These are phyloP conservation scores for Quercus variabilis DNA, from an alignment of 306 rosid genomes.

Conservation along the genomic window DNA sequence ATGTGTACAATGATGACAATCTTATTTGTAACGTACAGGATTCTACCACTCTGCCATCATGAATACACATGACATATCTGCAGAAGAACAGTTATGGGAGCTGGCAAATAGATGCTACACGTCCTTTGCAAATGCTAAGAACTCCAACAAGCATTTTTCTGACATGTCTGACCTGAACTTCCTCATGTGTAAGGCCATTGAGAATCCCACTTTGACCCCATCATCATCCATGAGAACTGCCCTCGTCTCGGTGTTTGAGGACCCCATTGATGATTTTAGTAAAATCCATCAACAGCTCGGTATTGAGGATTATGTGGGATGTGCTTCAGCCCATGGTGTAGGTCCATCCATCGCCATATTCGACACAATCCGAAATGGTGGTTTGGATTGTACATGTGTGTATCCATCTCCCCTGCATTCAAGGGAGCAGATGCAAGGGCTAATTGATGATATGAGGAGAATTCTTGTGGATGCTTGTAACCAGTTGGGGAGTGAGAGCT, in stretches of 20 bases:
- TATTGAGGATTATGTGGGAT: constrained; percentile 68
- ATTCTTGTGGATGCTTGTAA: constrained; percentile 50
- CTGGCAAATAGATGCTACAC: constrained; percentile 63
- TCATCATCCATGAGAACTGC: constrained; percentile 76
- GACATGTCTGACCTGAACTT: constrained; percentile 94
- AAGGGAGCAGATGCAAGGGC: constrained; percentile 68
- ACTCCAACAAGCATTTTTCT: constrained; percentile 76
- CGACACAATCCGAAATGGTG: constrained; percentile 61
- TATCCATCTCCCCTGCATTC: constrained; percentile 85
- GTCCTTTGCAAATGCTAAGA: constrained; percentile 53
- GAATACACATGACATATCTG: constrained; percentile 74
- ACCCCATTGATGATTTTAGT: constrained; percentile 39
- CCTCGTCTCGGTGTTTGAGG: constrained; percentile 77
- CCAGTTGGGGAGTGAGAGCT: constrained; percentile 16
- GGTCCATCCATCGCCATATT: constrained; percentile 87
- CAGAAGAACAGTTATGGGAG: constrained; percentile 63
- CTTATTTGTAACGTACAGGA: constrained; percentile 36
- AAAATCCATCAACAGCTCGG: constrained; percentile 45
- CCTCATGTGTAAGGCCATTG: constrained; percentile 89
- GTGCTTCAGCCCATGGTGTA: constrained; percentile 79
- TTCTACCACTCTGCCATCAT: constrained; percentile 88
- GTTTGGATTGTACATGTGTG: constrained; percentile 61
- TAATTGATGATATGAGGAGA: constrained; percentile 64
- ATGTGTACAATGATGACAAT: neutral
- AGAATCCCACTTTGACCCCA: constrained; percentile 79